Evolutionary conservation across 768 basidiomycete species (phyloP).

Genomic region (Goffeauzyma gilvescens): DNA sequence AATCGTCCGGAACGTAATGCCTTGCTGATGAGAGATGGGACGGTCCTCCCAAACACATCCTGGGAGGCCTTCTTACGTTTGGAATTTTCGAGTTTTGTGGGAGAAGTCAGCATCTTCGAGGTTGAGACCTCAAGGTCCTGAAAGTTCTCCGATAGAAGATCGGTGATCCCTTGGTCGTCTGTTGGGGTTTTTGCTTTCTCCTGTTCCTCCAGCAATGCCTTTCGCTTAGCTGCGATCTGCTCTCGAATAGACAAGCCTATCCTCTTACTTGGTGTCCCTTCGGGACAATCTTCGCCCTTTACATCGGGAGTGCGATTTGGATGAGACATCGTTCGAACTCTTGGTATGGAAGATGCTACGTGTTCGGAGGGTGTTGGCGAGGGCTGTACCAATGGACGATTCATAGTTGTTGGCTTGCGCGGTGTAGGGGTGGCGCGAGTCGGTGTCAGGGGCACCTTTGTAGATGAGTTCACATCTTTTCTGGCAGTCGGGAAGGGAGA

Average conservation of each 20-base stretch:
- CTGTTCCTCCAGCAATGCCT: constrained; percentile 2
- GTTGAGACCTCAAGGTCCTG: not conserved
- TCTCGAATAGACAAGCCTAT: constrained; percentile 6
- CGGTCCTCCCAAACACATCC: constrained; percentile 7
- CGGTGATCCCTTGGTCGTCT: not conserved
- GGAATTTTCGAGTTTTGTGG: not conserved
- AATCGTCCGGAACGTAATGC: constrained; percentile 5
- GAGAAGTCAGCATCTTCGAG: not conserved
- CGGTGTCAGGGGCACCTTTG: no score
- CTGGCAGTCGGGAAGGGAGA: no score
- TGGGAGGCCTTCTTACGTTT: not conserved
- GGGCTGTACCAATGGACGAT: no score
- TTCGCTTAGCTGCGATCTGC: constrained; percentile 8
- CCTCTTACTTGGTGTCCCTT: no score
- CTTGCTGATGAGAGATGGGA: constrained; percentile 3
- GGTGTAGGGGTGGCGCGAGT: no score
- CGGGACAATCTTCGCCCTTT: no score
- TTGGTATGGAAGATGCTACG: no score
- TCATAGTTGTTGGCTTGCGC: no score
- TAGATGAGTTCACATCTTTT: no score
- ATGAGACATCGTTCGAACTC: no score
- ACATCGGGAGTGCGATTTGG: no score
- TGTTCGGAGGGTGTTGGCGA: no score
- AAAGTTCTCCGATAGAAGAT: not conserved
- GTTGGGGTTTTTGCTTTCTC: not conserved